Base-by-base conservation (phyloP, 2,329 filamentous ascomycete species). In the Amauroascus niger region DNA sequence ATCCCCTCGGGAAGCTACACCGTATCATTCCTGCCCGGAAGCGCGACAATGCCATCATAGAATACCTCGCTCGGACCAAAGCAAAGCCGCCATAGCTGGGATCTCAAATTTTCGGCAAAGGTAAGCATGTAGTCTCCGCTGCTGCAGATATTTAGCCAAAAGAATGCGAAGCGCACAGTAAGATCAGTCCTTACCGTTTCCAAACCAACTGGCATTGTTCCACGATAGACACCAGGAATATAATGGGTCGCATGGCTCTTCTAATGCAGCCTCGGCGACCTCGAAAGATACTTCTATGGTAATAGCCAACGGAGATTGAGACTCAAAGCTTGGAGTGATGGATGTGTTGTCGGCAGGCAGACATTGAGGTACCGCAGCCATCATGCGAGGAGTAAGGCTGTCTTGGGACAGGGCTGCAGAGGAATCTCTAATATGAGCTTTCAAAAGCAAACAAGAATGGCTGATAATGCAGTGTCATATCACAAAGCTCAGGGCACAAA, bases 71-170 rank as follows among this genome's bases (percentile, higher is more conserved):
- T 45, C 41, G 22, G 41, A 26, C 41, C 41, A 45, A 26, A 45
- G 41, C 28, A 45, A 26, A 45, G 41, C 28, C 20, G 41, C 41
- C 41, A 45, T 26, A 45, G 13, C 41, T 16, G 22, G 20, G 41
- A 45, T 45, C 41, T 45, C 41, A 45, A 45, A 45, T 6, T 45
- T 45, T 45, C 41, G 14, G 7, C 6, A 2, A 28, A 28, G 41
- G 41, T 45, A 28, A 45, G 20, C 18, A 45, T 45, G 41, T 45
- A 45, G 26, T 20, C 41, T 45, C 41, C 16, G 41, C 26, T 49
- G 46, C 46, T 49, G 46, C 28, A 35, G 28, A 14, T 49, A 37
- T 7, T 49, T 18, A 49, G 46, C 33, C 46, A 33, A 49, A 49
- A 49, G 46, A 49, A 35, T 33, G 20, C 35, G 41, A 26, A 45